phyloP scores from a whole-genome alignment of 352 stramenopile species.

The Phytophthora melonis region DNA sequence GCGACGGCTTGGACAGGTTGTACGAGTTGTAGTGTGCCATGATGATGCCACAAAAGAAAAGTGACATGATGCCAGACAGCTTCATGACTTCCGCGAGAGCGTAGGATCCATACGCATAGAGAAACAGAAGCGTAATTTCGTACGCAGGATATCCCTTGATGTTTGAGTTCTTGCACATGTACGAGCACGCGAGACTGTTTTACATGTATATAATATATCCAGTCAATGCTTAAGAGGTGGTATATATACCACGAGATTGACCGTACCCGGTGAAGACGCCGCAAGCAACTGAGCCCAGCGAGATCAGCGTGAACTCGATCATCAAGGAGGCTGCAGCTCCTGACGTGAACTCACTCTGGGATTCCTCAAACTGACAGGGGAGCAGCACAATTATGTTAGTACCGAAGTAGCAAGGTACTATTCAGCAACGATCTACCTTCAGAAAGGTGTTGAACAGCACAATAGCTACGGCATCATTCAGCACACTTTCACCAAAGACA shows the following conservation, averaged over 20 bases:
- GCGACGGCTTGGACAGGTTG: conserved; percentile 74
- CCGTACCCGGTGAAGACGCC: conserved; percentile 77
- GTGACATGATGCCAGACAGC: conserved; percentile 92
- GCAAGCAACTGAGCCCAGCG: conserved; percentile 78
- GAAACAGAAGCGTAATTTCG: conserved; percentile 78
- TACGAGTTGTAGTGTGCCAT: conserved; percentile 89
- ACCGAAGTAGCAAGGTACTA: neutral
- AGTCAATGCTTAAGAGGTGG: neutral
- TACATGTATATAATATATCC: neutral
- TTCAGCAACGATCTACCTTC: conserved; percentile 54
- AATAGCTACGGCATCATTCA: conserved; percentile 98
- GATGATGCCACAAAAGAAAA: conserved; percentile 92
- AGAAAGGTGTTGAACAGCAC: conserved; percentile 98
- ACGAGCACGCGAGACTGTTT: conserved; percentile 77
- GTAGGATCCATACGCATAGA: conserved; percentile 78
- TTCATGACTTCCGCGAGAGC: conserved; percentile 74
- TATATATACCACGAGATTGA: neutral
- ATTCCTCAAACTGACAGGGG: conserved; percentile 72
- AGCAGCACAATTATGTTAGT: neutral
- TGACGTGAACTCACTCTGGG: conserved; percentile 74
- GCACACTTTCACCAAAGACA: conserved; percentile 97
- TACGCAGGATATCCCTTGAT: conserved; percentile 84
- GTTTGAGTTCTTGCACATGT: conserved; percentile 81
- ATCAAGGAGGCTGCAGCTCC: conserved; percentile 69
- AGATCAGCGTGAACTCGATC: conserved; percentile 83